Evolutionary conservation across 2,329 filamentous ascomycete genomes (phyloP), one percentile per base, ranked within the genome.

Genomic region (Onygenales sp.): DNA sequence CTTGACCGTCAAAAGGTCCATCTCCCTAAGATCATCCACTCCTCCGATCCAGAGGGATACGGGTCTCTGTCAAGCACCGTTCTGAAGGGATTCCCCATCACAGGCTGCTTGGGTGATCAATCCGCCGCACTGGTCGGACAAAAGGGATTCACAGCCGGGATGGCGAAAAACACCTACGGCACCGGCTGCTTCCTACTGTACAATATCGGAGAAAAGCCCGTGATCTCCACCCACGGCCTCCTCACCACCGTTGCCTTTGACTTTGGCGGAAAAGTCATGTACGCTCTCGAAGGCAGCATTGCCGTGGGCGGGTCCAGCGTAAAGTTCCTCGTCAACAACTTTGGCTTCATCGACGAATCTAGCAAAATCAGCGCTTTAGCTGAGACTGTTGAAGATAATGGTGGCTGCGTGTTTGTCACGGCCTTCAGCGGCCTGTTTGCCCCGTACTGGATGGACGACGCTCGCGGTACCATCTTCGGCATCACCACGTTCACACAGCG

Each of bases 371-470:
- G 77, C 58, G 80, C 83, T 54, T 70, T 86, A 36, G 84, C 84
- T 4, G 77, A 77, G 46, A 81, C 77, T 1, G 84, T 87, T 3
- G 69, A 78, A 37, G 86, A 95, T 67, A 95, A 86, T 57, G 90
- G 90, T 52, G 90, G 90, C 5, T 85, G 90, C 52, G 82, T 91
- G 21, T 84, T 95, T 63, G 90, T 95, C 56, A 95, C 90, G 1
- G 90, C 90, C 1, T 95, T 95, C 67, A 90, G 86, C 67, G 90
- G 90, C 51, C 78, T 95, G 2, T 95, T 95, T 66, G 90, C 90
- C 1, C 90, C 90, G 0, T 95, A 95, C 70, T 95, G 90, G 90
- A 92, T 95, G 57, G 89, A 95, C 65, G 88, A 95, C 70, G 89
- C 89, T 14, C 86, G 90, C 67, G 90, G 90, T 52, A 95, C 90